Base-by-base conservation (phyloP, 805 yeast genomes). In the Spathaspora arborariae region DNA sequence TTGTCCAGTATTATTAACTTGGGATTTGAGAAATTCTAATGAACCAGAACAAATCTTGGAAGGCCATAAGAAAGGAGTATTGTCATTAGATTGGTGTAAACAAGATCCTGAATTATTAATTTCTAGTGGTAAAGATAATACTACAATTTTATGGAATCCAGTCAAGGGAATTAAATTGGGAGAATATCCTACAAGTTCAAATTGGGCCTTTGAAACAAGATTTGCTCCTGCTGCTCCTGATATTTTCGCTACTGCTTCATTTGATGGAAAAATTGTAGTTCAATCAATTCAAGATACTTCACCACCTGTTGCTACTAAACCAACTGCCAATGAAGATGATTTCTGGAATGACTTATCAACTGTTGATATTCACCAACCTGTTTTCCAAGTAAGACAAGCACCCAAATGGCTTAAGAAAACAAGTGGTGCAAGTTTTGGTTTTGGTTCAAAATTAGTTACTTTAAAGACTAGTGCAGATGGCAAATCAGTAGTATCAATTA, bases 11-110 rank as follows among this genome's bases (percentile, higher is more conserved):
- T 82, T 94, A 45, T 69, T 89, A 53, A 75, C 92, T 13, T 94
- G 99, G 99, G 97, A 94, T 70, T 76, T 94, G 61, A 81, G 97
- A 66, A 92, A 94, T 63, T 82, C 96, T 22, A 85, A 86, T 58
- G 88, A 85, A n/a, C 99, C 99, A 7, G 90, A 88, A 60, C 70
- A 68, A 48, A 72, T 85, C 30, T 65, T 91, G 57, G 68, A 66
- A 41, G 97, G 97, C 46, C 98, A 92, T 64, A 78, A 81, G 42
- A 85, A 86, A 66, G 99, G 98, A 34, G 83, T 94, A 16, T 67
- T 92, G 45, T 87, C 96, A 7, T 69, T 94, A 46, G 97, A 94
- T 63, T 94, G 99, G 99, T 89, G 97, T 66, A 65, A 72, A 40
- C 84, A 82, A 56, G 99, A 94, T 64, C 80, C 88, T 42, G 74